Conservation (phyloP, 768 basidiomycete genomes). For the Stropharia rugosoannulata region DNA sequence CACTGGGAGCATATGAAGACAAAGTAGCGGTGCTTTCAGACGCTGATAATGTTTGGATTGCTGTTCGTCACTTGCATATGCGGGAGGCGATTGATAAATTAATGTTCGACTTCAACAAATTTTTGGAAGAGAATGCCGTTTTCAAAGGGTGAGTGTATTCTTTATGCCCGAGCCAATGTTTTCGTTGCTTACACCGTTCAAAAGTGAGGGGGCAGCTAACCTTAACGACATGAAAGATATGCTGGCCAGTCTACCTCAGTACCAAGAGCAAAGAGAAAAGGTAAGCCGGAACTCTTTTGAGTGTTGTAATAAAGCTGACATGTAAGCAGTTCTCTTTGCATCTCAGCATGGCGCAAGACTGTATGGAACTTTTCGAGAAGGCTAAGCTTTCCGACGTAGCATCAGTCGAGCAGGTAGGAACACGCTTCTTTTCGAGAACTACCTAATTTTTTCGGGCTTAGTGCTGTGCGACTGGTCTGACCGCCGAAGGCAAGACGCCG, state of each 20-base stretch:
- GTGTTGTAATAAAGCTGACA: neutral
- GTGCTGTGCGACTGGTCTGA: slow-evolving; percentile 93
- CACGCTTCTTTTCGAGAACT: slow-evolving; percentile 14
- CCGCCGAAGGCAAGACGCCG: slow-evolving; percentile 90
- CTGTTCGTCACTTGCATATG: slow-evolving; percentile 97
- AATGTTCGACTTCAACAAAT: slow-evolving; percentile 94
- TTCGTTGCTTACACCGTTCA: neutral
- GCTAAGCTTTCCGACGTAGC: slow-evolving; percentile 82
- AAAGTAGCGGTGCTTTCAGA: slow-evolving; percentile 87
- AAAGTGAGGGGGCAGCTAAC: slow-evolving; percentile 77
- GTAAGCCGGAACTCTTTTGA: slow-evolving; percentile 31
- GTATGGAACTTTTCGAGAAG: slow-evolving; percentile 90
- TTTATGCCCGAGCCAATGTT: slow-evolving; percentile 2
- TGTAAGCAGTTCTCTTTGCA: slow-evolving; percentile 84
- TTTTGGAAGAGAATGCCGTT: slow-evolving; percentile 91
- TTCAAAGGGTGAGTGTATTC: slow-evolving; percentile 72
- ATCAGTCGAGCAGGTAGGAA: slow-evolving; percentile 81
- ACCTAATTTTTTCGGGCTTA: slow-evolving; percentile 28
- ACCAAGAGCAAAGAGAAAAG: slow-evolving; percentile 94
- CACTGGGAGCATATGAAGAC: slow-evolving; percentile 82
- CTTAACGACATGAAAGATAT: slow-evolving; percentile 99
- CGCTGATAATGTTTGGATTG: slow-evolving; percentile 86
- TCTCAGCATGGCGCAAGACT: slow-evolving; percentile 96
- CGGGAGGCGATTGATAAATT: slow-evolving; percentile 96
- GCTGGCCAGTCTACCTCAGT: slow-evolving; percentile 93